phyloP scores from a whole-genome alignment of 2,329 filamentous ascomycete genomes.

The Stemphylium beticola region DNA sequence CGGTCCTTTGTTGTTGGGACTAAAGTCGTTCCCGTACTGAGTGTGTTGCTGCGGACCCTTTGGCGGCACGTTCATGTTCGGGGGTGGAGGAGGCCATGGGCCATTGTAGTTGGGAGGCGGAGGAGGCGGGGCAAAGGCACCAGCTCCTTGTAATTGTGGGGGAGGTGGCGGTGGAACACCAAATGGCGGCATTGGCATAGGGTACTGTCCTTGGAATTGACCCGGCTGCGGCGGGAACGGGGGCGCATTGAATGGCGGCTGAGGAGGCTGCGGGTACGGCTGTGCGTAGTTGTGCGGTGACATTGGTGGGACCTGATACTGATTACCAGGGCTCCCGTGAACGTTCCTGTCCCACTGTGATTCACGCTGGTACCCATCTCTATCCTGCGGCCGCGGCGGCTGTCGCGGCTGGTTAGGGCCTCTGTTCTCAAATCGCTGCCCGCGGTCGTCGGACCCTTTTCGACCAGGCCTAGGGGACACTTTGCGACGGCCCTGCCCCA shows the following conservation, averaged over 20 bases:
- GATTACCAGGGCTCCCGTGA: conserved; percentile 9
- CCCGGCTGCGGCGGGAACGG: conserved; percentile 27
- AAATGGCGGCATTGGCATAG: conserved; percentile 24
- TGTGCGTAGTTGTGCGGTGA: conserved; percentile 11
- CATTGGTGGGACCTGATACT: conserved; percentile 11
- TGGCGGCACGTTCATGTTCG: conserved; percentile 23
- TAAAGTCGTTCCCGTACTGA: conserved; percentile 15
- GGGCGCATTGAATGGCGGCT: conserved; percentile 24
- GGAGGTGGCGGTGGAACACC: conserved; percentile 28
- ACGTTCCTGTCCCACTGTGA: conserved; percentile 17
- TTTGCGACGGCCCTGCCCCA: conserved; percentile 16
- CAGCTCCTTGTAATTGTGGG: conserved; percentile 24
- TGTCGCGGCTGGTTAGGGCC: conserved; percentile 15
- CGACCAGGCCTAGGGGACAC: conserved; percentile 16
- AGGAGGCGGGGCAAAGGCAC: conserved; percentile 30
- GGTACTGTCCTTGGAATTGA: conserved; percentile 27
- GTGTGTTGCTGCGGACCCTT: conserved; percentile 13
- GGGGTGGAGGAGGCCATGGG: conserved; percentile 28
- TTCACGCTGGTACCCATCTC: conserved; percentile 13
- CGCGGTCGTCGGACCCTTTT: conserved; percentile 13
- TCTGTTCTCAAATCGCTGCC: conserved; percentile 13
- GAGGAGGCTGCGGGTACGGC: conserved; percentile 18
- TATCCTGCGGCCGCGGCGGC: conserved; percentile 12
- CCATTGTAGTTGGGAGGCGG: conserved; percentile 33
- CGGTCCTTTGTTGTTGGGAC: conserved; percentile 2